A percentile compares a stretch with the other conserved stretches of the same genome.
These are phyloP conservation scores for Chalaropsis ovoidea DNA, from an alignment of 2,329 filamentous ascomycete genomes.

Conservation along the genomic window DNA sequence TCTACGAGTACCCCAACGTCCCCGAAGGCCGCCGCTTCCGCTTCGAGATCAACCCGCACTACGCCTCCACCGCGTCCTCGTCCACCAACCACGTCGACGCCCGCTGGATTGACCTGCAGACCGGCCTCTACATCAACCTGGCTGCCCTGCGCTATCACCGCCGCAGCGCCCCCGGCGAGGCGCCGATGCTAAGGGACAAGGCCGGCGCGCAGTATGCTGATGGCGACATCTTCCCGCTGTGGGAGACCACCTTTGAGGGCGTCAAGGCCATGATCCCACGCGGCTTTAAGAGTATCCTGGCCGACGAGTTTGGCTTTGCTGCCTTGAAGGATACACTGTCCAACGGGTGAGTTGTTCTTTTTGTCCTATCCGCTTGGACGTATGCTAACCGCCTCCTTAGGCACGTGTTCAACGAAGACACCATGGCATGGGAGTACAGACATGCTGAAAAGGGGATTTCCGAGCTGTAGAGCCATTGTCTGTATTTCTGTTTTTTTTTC, in stretches of 20 bases:
- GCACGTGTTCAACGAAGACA: conserved; percentile 36
- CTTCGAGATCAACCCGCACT: conserved; percentile 42
- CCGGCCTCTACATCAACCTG: conserved; percentile 43
- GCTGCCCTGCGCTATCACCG: conserved; percentile 41
- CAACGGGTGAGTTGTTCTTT: conserved; percentile 38
- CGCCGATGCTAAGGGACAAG: conserved; percentile 43
- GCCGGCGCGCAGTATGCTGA: conserved; percentile 43
- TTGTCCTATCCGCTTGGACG: neutral
- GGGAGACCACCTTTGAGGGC: conserved; percentile 59
- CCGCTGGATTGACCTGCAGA: conserved; percentile 41
- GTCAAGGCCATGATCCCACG: conserved; percentile 56
- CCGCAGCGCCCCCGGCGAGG: conserved; percentile 33
- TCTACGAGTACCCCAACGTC: conserved; percentile 35
- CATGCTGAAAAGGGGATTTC: conserved; percentile 4
- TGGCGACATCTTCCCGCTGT: conserved; percentile 54
- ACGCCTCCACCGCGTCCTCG: conserved; percentile 32
- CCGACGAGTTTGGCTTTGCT: conserved; percentile 46
- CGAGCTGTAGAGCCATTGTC: conserved; percentile 15
- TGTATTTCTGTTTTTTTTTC: conserved; percentile 12
- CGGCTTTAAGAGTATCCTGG: conserved; percentile 48
- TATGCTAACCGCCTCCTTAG: conserved; percentile 29
- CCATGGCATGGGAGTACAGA: conserved; percentile 32
- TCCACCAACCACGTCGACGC: conserved; percentile 33
- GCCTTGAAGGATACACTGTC: conserved; percentile 44
- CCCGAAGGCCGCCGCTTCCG: conserved; percentile 38